Base-by-base conservation (phyloP, 139 green algal species). In the Chlamydomonas applanata region DNA sequence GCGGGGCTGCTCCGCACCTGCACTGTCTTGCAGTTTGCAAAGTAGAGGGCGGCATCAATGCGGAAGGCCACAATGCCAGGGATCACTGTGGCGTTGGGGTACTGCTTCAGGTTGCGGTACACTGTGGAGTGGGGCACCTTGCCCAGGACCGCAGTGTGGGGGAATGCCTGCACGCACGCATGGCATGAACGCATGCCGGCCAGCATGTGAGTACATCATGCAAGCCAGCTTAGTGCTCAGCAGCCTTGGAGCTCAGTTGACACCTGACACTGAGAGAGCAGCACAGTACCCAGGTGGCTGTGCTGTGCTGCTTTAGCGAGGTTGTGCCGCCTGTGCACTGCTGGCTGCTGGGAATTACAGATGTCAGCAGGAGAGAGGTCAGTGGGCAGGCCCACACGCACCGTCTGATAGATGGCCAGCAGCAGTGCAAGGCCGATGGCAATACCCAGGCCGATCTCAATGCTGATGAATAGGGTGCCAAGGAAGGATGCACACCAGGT, bases 71-170 rank as follows among this genome's bases (percentile, higher is more conserved):
- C 30, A 33, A 85, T 62, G 60, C 79, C 79, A 11, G 79, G 79
- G 36, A 65, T 27, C 29, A 81, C 56, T 46, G 73, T 65, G 5
- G 89, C 90, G 32, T 91, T 77, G 17, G 83, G 84, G 82, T 95
- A 95, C 80, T 96, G 91, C 75, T 92, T 84, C 20, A 94, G 57
- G 78, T 93, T 94, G 67, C 91, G 82, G 72, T 78, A 78, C 25
- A 89, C 77, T 20, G 52, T 66, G 45, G 86, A 93, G 24, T 73
- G 61, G 13, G 91, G 88, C 29, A 97, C 75, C 19, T 82, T 79
- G 25, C 93, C 93, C 25, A 97, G 85, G 44, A 92, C 62, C 2
- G 90, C 88, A 1, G 88, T 97, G 80, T 96, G 92, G 0, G 92
- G 92, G 78, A 94, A 94, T 29, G 85, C 91, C 40, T 49, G 40